These are phyloP conservation scores for Nicotiana obtusifolia DNA, from an alignment of 257 asterid genomes.

Conservation along the genomic window DNA sequence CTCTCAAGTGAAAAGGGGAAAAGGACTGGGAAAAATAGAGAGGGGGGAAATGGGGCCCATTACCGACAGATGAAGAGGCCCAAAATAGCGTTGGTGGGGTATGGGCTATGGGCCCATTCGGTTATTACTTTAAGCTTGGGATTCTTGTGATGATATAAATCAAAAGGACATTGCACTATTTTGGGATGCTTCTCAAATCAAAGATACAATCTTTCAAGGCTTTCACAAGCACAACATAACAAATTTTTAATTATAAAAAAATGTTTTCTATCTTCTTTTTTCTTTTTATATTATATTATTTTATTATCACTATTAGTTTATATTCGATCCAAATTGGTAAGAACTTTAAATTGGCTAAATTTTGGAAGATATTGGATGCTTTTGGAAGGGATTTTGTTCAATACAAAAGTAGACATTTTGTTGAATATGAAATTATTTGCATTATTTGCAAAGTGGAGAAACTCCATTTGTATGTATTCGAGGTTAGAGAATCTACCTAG, in stretches of 20 bases:
- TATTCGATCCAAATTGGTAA: background rate
- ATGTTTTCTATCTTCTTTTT: background rate
- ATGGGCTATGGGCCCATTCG: background rate
- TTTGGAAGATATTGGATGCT: background rate
- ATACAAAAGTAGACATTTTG: background rate
- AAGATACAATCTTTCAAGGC: background rate
- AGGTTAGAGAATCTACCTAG: background rate
- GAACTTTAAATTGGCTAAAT: background rate
- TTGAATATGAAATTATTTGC: background rate
- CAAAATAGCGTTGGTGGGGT: background rate
- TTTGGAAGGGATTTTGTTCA: background rate
- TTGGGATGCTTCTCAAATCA: slow-evolving; percentile 2
- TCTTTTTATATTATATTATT: background rate
- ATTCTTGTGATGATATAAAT: slow-evolving; percentile 9
- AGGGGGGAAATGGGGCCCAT: slow-evolving; percentile 2
- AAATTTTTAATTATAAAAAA: background rate
- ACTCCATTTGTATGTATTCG: background rate
- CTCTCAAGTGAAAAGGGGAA: background rate
- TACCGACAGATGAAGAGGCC: slow-evolving; percentile 26
- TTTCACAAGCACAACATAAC: background rate
- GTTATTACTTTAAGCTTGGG: slow-evolving; percentile 4
- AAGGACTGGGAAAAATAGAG: too few relatives aligned
- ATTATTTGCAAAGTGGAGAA: background rate
- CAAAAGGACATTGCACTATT: background rate
- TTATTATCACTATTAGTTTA: background rate